Evolutionary conservation across 192 early-diverging fungal species (phyloP), one percentile per base, ranked within the genome.

Genomic region (Linnemannia zychae): DNA sequence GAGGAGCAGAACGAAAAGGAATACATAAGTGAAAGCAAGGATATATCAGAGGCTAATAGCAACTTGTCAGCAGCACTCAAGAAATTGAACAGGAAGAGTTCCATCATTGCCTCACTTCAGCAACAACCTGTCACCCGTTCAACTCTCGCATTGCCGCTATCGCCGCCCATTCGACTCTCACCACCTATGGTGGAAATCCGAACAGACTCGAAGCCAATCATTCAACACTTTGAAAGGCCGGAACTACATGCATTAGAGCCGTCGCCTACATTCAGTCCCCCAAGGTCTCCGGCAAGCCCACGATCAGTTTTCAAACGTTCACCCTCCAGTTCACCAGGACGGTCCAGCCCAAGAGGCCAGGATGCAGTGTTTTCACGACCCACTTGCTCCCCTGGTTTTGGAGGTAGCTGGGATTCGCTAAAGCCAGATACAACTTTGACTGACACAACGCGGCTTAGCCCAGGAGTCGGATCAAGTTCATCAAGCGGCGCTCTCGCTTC

Each of bases 81-180:
- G 40, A 84, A 75, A 44, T 1, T 75, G 52, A 84, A 84, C 71
- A 57, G 82, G 17, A 72, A 77, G 40, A 84, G 76, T 9, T 73
- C 66, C 7, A 28, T 74, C 7, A 33, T 75, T 0, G n/a, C 67
- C 22, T 17, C 33, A 28, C 7, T n/a, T 16, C 63, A n/a, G 1
- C 24, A 67, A 13, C 28, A 67, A 13, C 28, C 57, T 1, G 28
- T 12, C n/a, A 68, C 36, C n/a, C 24, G 75, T 2, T 22, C 76
- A 12, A 84, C 71, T 0, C 77, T 79, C 31, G 63, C 40, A 24
- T 46, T 75, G 17, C 53, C 76, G 40, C n/a, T 38, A 22, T 73
- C 76, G 0, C 67, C 82, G 31, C 53, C 76, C 18, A 31, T 52
- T 1, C 31, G 53, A 33, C 18, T 49, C 4, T 5, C 57, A 4